Conservation (phyloP, 352 stramenopile species). For the Phytophthora foliorum region DNA sequence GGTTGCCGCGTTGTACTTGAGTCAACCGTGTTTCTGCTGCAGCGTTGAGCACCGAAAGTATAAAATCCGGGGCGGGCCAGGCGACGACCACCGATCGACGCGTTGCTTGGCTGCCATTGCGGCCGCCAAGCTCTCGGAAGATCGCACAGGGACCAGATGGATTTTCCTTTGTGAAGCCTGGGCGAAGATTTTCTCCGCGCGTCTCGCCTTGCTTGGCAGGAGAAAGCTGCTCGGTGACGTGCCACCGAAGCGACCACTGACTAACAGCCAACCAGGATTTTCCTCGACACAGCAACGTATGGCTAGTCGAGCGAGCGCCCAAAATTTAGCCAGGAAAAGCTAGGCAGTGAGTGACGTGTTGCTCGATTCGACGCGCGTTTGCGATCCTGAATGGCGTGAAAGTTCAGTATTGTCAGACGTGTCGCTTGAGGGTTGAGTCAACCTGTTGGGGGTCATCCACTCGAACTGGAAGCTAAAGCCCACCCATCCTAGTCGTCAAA, state of each 20-base stretch:
- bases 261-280: slow-evolving; percentile 15
- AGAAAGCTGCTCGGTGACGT: neutral
- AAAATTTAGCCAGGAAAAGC: slow-evolving; percentile 21
- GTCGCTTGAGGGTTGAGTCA: neutral
- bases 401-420: neutral
- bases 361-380: slow-evolving; percentile 1
- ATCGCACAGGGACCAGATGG: slow-evolving; percentile 24
- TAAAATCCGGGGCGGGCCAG: slow-evolving; percentile 26
- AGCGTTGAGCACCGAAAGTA: slow-evolving; percentile 18
- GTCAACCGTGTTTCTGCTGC: slow-evolving; percentile 27
- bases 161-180: slow-evolving; percentile 17
- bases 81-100: slow-evolving; percentile 7
- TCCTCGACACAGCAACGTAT: slow-evolving; percentile 14
- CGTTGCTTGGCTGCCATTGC: slow-evolving; percentile 14
- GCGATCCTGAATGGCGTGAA: slow-evolving; percentile 13
- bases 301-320: slow-evolving; percentile 16
- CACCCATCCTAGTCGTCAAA: neutral
- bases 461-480: neutral
- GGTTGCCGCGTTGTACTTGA: slow-evolving; percentile 36
- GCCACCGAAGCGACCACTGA: slow-evolving; percentile 3
- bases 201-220: neutral
- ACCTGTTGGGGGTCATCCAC: neutral
- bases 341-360: slow-evolving; percentile 6
- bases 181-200: slow-evolving; percentile 5
- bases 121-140: slow-evolving; percentile 8